Evolutionary conservation across 495 filamentous ascomycete species (phyloP).

Genomic region (Astrothelium macrocarpum): DNA sequence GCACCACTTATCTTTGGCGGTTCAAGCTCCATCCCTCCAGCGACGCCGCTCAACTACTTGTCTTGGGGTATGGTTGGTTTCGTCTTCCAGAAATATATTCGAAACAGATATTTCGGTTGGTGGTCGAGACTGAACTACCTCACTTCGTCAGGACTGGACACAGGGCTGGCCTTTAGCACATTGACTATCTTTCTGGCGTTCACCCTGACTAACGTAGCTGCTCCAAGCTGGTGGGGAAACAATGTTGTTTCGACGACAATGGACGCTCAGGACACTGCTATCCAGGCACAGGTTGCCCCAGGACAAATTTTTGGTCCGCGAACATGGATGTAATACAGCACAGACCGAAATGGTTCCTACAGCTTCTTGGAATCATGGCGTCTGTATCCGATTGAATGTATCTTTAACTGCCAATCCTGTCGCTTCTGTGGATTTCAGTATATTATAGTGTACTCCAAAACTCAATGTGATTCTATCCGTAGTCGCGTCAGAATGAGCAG

Average conservation of each 20-base stretch:
- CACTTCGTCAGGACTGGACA: constrained; percentile 50
- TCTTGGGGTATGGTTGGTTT: constrained; percentile 77
- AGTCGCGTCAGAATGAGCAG: no score
- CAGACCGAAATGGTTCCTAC: background rate
- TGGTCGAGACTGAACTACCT: constrained; percentile 59
- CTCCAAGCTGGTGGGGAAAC: constrained; percentile 62
- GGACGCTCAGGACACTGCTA: constrained; percentile 19
- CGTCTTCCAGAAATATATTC: constrained; percentile 68
- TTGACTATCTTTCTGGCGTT: constrained; percentile 65
- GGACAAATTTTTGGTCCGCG: background rate
- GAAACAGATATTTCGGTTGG: constrained; percentile 56
- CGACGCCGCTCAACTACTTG: constrained; percentile 74
- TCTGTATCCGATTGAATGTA: no score
- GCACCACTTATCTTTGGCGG: constrained; percentile 63
- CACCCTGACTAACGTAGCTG: constrained; percentile 40
- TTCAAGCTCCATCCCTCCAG: constrained; percentile 59
- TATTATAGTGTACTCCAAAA: no score
- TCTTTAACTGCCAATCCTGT: background rate
- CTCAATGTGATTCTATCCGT: no score
- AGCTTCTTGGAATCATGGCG: no score
- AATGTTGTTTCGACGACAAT: constrained; percentile 36
- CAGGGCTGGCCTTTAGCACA: constrained; percentile 54
- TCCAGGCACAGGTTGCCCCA: background rate
- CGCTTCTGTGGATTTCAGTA: no score
- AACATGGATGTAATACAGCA: background rate